Evolutionary conservation across 495 filamentous ascomycete genomes (phyloP), one percentile per base, ranked within the genome.

Genomic region (Penicillium odoratum): DNA sequence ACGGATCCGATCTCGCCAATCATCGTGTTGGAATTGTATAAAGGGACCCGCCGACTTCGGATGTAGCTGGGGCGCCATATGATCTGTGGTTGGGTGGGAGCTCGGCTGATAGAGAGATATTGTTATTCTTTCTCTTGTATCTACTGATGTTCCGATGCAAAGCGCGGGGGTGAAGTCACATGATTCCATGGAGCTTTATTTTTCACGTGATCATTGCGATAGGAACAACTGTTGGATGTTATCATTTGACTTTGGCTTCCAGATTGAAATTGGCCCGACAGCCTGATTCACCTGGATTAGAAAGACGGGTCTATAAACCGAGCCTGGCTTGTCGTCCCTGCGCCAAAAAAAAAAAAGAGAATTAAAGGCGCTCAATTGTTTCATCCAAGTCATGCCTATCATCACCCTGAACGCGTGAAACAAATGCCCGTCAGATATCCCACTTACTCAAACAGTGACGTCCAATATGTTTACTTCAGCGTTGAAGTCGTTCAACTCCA

Each of bases 401-500:
- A 48, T 30, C 31, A 51, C 16, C 16, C 15, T 33, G 47, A 49
- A 49, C 28, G 47, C 29, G 26, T 40, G 34, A 51, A 51, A 51
- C 33, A 11, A 51, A 51, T 49, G 30, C n/a, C 26, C 26, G 47
- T 33, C 47, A 1, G 18, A 46, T 46, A 26, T 51, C 31, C 33
- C 48, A 21, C n/a, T 42, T 36, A 21, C 25, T 29, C 15, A 18
- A 31, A 15, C 31, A 5, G 43, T 51, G 34, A 16, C 11, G 10
- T n/a, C 44, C 74, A 81, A 61, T 61, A 97, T 97, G 93, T 96
- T 97, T 72, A 87, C 90, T 58, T 89, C 86, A 61, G 91, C 91
- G 29, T 77, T 97, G 65, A 97, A 97, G 72, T 93, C 94, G 31
- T 90, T 98, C 72, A 85, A 85, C 51, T 90, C 90, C 49, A 93